A percentile compares a stretch with the other conserved stretches of the same genome.
These are phyloP conservation scores for Fraxinus sp. DNA, from an alignment of 305 asterid species.

Conservation along the genomic window DNA sequence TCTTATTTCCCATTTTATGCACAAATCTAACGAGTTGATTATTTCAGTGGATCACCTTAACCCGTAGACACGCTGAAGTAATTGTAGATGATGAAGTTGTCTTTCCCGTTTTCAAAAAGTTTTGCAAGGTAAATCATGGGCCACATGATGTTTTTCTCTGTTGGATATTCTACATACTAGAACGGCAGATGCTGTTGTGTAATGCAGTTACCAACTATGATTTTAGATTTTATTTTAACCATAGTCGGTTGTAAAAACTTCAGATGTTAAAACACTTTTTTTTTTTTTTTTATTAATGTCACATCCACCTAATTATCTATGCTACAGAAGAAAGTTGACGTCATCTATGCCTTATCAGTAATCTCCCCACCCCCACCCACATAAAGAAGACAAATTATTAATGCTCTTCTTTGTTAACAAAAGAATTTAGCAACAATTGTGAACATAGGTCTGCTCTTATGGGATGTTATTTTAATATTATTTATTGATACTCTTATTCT, in stretches of 20 bases:
- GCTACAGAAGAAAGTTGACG: neutral
- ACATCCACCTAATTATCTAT: neutral
- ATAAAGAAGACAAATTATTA: neutral
- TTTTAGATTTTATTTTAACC: neutral
- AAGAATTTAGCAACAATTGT: neutral
- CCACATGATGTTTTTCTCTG: neutral
- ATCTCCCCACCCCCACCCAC: neutral
- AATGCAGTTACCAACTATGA: neutral
- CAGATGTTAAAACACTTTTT: neutral
- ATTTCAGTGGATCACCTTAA: conserved; percentile 86
- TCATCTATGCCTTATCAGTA: neutral
- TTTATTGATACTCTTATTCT: neutral
- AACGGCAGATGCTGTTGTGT: neutral
- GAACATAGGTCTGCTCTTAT: neutral
- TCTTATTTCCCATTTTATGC: neutral
- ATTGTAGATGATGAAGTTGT: conserved; percentile 73
- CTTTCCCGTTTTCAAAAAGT: conserved; percentile 64
- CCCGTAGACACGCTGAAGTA: conserved; percentile 76
- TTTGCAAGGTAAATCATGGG: conserved; percentile 65
- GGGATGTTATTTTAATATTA: neutral
- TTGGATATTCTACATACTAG: neutral
- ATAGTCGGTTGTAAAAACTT: neutral
- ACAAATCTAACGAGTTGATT: conserved; percentile 25
- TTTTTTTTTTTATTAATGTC: neutral
- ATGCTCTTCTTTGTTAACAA: neutral